A percentile compares a stretch with the other conserved stretches of the same genome.
Conservation (phyloP, 1,139 yeast genomes). For the Groenewaldozyma sp. region DNA sequence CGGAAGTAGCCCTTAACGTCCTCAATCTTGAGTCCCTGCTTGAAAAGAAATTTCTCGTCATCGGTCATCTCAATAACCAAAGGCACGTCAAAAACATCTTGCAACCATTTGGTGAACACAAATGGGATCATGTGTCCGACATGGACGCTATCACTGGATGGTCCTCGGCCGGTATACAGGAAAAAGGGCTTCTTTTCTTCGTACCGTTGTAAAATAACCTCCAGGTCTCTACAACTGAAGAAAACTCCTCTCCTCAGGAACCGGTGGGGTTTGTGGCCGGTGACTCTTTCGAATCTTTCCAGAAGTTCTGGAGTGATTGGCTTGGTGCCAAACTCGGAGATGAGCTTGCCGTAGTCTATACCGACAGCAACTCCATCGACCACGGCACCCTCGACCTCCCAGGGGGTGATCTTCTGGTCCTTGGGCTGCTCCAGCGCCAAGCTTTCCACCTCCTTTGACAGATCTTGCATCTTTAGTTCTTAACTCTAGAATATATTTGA, state of each 20-base stretch:
- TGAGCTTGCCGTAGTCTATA: conserved; percentile 84
- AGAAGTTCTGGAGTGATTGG: conserved; percentile 63
- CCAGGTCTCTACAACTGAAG: conserved; percentile 86
- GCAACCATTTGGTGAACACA: conserved; percentile 93
- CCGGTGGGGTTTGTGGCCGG: conserved; percentile 92
- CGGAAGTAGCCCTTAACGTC: conserved; percentile 74
- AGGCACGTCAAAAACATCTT: conserved; percentile 96
- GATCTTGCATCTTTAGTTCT: conserved; percentile 1
- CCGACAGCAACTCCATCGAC: conserved; percentile 85
- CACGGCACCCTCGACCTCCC: conserved; percentile 99
- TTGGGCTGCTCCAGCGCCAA: conserved; percentile 11
- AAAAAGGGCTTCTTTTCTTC: conserved; percentile 95
- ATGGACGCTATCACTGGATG: conserved; percentile 91
- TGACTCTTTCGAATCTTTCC: conserved; percentile 63
- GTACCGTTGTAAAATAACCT: conserved; percentile 69
- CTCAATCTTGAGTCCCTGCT: conserved; percentile 76
- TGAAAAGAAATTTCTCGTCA: conserved; percentile 94
- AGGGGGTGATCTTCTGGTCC: conserved; percentile 72
- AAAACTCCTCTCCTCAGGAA: conserved; percentile 85
- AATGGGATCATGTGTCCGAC: conserved; percentile 97
- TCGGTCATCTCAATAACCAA: conserved; percentile 92
- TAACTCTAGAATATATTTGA: too few relatives aligned
- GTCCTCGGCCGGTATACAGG: conserved; percentile 97
- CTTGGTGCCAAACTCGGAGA: conserved; percentile 80
- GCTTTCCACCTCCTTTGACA: conserved; percentile 11